Evolutionary conservation across 2,329 filamentous ascomycete genomes (phyloP).

Genomic region (Basipetospora chlamydospora): DNA sequence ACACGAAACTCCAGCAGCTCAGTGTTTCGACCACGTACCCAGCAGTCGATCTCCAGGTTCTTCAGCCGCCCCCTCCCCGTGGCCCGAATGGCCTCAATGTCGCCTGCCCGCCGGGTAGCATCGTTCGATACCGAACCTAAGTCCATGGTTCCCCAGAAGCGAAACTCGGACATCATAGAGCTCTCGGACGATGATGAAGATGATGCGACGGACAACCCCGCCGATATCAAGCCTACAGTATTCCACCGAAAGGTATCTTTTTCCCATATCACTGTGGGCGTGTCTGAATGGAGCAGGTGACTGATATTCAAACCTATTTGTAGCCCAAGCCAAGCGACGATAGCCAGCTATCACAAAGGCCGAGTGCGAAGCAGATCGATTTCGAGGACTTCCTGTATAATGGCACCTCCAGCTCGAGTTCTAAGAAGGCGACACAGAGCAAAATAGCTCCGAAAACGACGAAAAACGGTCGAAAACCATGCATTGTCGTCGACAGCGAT

Average conservation of each 20-base stretch:
- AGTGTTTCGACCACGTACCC: slow-evolving; percentile 21
- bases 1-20: too few species aligned
- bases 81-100: background rate
- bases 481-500: slow-evolving; percentile 4
- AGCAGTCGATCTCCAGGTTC: slow-evolving; percentile 63
- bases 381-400: slow-evolving; percentile 3
- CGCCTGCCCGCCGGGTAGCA: background rate
- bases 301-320: background rate
- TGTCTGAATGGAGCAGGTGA: background rate
- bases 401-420: background rate
- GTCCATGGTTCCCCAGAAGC: slow-evolving; percentile 6
- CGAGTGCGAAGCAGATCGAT: slow-evolving; percentile 1
- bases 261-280: background rate
- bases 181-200: slow-evolving; percentile 39
- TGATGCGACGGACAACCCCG: slow-evolving; percentile 33
- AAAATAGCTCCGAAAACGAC: background rate
- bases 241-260: slow-evolving; percentile 16
- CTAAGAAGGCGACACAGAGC: background rate
- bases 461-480: background rate
- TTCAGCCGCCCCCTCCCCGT: slow-evolving; percentile 31
- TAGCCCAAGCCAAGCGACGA: slow-evolving; percentile 4
- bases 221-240: slow-evolving; percentile 47
- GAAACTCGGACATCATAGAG: slow-evolving; percentile 9
- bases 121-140: background rate
- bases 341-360: background rate